Conservation (phyloP, 2,329 filamentous ascomycete species). For the Didymella glomerata region DNA sequence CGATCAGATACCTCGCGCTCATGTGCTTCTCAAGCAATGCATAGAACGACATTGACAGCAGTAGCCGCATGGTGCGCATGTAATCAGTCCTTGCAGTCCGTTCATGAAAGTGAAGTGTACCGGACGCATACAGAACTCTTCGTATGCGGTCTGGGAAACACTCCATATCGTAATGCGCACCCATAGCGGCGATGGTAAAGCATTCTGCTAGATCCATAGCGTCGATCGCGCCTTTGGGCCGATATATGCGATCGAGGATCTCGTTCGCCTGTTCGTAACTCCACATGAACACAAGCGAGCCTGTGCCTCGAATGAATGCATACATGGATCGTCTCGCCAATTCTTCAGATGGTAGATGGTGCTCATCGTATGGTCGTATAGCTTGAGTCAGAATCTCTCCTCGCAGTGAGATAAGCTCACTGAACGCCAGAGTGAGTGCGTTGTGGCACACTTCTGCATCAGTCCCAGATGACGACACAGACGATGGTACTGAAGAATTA, state of each 20-base stretch:
- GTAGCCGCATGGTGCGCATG: conserved; percentile 46
- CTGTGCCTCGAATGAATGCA: conserved; percentile 47
- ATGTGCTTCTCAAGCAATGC: conserved; percentile 51
- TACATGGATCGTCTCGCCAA: conserved; percentile 43
- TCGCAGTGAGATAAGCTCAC: conserved; percentile 44
- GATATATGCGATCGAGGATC: conserved; percentile 48
- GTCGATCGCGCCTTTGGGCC: conserved; percentile 37
- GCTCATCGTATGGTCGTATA: conserved; percentile 37
- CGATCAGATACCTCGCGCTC: conserved; percentile 49
- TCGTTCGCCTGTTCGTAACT: conserved; percentile 43
- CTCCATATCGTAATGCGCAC: conserved; percentile 49
- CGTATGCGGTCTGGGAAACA: conserved; percentile 45
- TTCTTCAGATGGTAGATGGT: conserved; percentile 42
- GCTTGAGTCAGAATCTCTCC: conserved; percentile 41
- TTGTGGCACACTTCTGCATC: conserved; percentile 47
- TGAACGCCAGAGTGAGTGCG: conserved; percentile 47
- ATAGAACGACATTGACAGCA: conserved; percentile 49
- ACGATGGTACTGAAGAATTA: conserved; percentile 28
- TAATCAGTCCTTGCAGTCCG: conserved; percentile 42
- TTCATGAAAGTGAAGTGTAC: conserved; percentile 46
- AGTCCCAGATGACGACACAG: conserved; percentile 25
- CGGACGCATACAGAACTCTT: conserved; percentile 46
- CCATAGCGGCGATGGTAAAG: conserved; percentile 49
- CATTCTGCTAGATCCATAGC: conserved; percentile 48
- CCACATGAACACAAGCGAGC: conserved; percentile 50